A percentile compares a stretch with the other conserved stretches of the same genome.
Conservation (phyloP, 306 rosid genomes). For the Vicia villosa region DNA sequence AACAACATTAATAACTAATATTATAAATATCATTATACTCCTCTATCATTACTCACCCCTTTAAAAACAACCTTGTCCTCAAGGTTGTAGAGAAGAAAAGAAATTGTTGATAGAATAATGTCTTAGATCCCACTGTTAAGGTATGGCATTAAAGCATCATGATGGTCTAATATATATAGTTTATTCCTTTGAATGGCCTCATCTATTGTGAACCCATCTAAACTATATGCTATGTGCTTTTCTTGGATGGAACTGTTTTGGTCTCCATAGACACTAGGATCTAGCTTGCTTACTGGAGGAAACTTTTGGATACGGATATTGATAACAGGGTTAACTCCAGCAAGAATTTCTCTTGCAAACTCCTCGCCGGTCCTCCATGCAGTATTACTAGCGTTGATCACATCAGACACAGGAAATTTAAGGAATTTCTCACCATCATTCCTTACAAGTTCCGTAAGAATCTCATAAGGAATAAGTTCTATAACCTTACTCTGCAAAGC, state of each 20-base stretch:
- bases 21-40: no score
- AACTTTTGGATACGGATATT: slow-evolving; percentile 66
- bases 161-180: slow-evolving; percentile 82
- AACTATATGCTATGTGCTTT: slow-evolving; percentile 53
- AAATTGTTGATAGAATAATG: no score
- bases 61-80: no score
- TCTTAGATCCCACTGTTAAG: no score
- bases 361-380: slow-evolving; percentile 98
- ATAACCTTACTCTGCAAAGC: slow-evolving; percentile 45
- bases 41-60: no score
- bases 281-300: slow-evolving; percentile 83
- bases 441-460: slow-evolving; percentile 70
- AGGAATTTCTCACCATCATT: slow-evolving; percentile 82
- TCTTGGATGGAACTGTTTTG: slow-evolving; percentile 72
- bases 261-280: slow-evolving; percentile 60
- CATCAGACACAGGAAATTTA: slow-evolving; percentile 80
- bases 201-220: slow-evolving; percentile 65
- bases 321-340: slow-evolving; percentile 93
- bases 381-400: slow-evolving; percentile 63
- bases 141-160: slow-evolving; percentile 82
- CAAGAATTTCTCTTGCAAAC: slow-evolving; percentile 89
- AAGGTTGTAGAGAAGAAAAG: no score
- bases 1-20: no score
- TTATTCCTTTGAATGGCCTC: slow-evolving; percentile 64
- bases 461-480: slow-evolving; percentile 73